Conservation (phyloP, 345 rosid species). For the Raphanus raphanistrum region DNA sequence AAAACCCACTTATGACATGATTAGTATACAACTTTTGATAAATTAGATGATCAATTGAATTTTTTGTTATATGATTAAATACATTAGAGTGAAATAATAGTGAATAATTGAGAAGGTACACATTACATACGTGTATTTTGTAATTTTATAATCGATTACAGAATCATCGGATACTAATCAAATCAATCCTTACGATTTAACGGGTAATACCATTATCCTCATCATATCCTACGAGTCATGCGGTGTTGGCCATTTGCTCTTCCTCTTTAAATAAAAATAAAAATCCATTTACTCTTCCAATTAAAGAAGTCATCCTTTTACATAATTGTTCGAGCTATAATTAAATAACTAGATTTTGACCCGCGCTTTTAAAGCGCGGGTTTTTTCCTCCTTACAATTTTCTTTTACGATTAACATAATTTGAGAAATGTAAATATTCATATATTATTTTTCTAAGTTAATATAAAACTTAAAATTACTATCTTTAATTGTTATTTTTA, state of each 20-base stretch:
- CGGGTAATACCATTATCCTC: conserved; percentile 4
- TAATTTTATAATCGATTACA: conserved; percentile 27
- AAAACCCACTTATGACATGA: not conserved
- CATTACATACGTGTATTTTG: conserved; percentile 33
- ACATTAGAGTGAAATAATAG: conserved; percentile 13
- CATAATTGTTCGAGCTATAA: conserved; percentile 17
- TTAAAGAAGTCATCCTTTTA: conserved; percentile 26
- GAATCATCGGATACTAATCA: conserved; percentile 22
- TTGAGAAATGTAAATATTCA: too few species aligned
- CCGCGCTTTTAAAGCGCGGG: too few species aligned
- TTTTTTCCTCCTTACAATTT: too few species aligned
- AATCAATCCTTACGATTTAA: conserved; percentile 1
- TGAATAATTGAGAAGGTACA: conserved; percentile 11
- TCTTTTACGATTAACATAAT: too few species aligned
- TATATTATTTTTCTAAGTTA: too few species aligned
- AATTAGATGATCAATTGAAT: not conserved
- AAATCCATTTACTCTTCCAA: conserved; percentile 1
- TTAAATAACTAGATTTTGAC: not conserved
- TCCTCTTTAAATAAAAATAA: not conserved
- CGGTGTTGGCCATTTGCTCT: conserved; percentile 29
- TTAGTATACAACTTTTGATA: not conserved
- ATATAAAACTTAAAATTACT: too few species aligned
- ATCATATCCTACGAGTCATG: conserved; percentile 30
- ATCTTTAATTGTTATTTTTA: too few species aligned
- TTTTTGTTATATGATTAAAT: not conserved